Conservation (phyloP, 139 green algal species). For the Coelastrella sp. region DNA sequence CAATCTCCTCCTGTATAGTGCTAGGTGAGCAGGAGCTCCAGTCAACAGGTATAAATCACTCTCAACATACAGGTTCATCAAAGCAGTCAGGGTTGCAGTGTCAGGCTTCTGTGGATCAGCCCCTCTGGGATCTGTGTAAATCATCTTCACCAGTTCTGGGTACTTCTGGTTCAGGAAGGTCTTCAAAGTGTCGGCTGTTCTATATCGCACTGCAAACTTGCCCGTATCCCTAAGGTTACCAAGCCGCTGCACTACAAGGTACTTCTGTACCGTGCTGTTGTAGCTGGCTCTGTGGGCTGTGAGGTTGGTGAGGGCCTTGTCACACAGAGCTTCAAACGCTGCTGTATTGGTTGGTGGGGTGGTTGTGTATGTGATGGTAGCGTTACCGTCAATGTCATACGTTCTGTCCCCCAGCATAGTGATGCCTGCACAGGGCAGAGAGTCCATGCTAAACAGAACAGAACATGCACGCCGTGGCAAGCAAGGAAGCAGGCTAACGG, state of each 20-base stretch:
- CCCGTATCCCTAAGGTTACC: constrained; percentile 60
- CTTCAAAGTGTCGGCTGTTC: constrained; percentile 33
- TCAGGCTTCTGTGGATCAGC: neutral
- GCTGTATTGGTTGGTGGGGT: neutral
- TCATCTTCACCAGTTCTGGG: constrained; percentile 55
- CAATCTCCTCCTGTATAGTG: constrained; percentile 38
- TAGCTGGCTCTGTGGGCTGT: constrained; percentile 33
- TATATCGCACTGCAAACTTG: constrained; percentile 55
- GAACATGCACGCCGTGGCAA: no score
- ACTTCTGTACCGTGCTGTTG: constrained; percentile 25
- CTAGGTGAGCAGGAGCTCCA: constrained; percentile 36
- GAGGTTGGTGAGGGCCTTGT: constrained; percentile 36
- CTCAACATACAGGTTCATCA: constrained; percentile 52
- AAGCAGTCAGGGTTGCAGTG: constrained; percentile 16
- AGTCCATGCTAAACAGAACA: no score
- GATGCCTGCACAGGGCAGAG: constrained; percentile 13
- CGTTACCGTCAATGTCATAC: constrained; percentile 14
- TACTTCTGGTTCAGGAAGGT: constrained; percentile 47
- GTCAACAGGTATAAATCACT: constrained; percentile 30
- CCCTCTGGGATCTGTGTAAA: constrained; percentile 52
- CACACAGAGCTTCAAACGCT: neutral
- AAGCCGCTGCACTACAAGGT: constrained; percentile 57
- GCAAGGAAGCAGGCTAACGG: no score
- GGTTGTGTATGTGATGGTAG: neutral
- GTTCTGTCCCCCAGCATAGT: neutral